Evolutionary conservation across 2,329 filamentous ascomycete genomes (phyloP), one percentile per base, ranked within the genome.

Genomic region (Chrysosporium keratinophilum): DNA sequence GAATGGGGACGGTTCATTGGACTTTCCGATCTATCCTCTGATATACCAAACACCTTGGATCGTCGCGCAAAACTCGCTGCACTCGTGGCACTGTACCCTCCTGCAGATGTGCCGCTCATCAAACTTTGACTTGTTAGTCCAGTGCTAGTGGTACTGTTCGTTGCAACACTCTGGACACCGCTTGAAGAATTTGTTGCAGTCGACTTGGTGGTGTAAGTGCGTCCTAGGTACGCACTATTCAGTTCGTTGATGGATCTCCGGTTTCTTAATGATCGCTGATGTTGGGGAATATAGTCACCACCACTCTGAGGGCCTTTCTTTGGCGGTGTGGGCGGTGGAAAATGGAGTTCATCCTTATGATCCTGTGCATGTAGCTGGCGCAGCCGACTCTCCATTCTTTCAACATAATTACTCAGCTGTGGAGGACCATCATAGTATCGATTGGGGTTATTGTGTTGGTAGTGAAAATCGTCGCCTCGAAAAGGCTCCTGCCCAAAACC

Each of bases 71-170:
- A 81, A 70, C 91, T 97, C 52, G 90, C 93, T 14, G 93, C 93
- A 70, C 93, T 97, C 14, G 93, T 97, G 49, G 89, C 87, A 67
- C 91, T 97, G 69, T 96, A 88, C 11, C 80, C 91, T 49, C 90
- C 84, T 0, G 93, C 93, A 51, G 93, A 97, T 50, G 81, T 78
- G 2, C 91, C 93, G 67, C 91, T 97, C 91, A 96, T 96, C 42
- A 98, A 69, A 63, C 88, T 97, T 62, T 85, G 82, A 61, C 84
- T 83, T 14, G 88, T 96, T 66, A 82, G 83, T 61, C 87, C 82
- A 0, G 86, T 90, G 59, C 84, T 87, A 40, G 78, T 80, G 59
- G 81, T 85, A 55, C 75, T 75, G 61, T 78, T 78, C 5, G 83
- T 87, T 1, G 76, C 76, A 28, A 75, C 81, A 61, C 84, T 90